These are phyloP conservation scores for Penicillium nordicum DNA, from an alignment of 2,329 filamentous ascomycete species.

Conservation along the genomic window DNA sequence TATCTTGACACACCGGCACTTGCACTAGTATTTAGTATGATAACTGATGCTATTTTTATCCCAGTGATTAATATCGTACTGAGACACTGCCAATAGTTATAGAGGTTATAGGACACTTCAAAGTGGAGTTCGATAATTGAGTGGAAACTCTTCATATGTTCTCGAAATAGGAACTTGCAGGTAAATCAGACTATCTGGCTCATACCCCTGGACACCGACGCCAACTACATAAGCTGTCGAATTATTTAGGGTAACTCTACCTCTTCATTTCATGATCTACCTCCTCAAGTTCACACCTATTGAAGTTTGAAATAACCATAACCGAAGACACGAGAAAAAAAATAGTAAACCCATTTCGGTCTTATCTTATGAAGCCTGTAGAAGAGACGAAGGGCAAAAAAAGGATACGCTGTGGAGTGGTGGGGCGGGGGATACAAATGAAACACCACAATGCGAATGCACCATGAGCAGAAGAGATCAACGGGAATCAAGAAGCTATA, in stretches of 20 bases:
- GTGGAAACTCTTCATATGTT: no score
- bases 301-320: neutral
- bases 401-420: neutral
- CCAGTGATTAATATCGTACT: neutral
- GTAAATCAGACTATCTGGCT: no score
- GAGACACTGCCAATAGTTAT: no score
- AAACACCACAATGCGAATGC: conserved; percentile 15
- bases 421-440: neutral
- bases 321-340: neutral
- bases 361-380: neutral
- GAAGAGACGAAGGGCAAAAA: neutral
- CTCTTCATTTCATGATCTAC: neutral
- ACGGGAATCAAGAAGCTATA: conserved; percentile 4
- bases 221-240: no score
- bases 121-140: no score
- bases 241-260: neutral
- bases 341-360: neutral
- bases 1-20: neutral
- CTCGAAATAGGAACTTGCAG: no score
- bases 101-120: no score
- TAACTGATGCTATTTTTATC: neutral
- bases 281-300: neutral
- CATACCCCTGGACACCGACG: no score
- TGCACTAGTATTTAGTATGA: neutral
- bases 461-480: conserved; percentile 4